Base-by-base conservation (phyloP, 129 eudicot genomes). In the Arctium minus region DNA sequence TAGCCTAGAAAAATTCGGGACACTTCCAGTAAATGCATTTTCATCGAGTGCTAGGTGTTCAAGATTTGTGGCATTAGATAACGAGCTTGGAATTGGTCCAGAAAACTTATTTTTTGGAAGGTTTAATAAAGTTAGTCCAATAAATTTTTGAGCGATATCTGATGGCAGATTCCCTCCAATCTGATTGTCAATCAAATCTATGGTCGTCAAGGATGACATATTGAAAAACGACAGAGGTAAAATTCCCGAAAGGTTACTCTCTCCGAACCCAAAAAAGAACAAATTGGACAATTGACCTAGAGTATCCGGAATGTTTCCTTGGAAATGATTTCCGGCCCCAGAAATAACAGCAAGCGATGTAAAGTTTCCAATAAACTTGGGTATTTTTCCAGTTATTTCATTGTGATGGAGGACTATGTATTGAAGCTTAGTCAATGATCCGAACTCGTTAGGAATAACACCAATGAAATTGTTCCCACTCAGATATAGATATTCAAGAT, bases 311-410 rank as follows among this genome's bases (percentile, higher is more conserved):
- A 82, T 68, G 36, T 50, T n/a, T 29, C 81, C 76, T 2, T 2
- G n/a, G 12, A 82, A 40, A 9, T 76, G 40, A 70, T 76, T 75
- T 9, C 35, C 56, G 1, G 6, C 8, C 22, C 56, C 80, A 74
- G 70, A 74, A 65, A 82, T 2, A 1, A 10, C 3, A 2, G 8
- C 3, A 9, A 77, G 82, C 9, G 78, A 46, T 4, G 86, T 7
- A 33, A 83, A 40, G 6, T 77, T 83, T 33, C 86, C 86, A 7
- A 83, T 42, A 53, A 2, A 70, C 27, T 67, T 33, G 27, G 84
- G 78, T 13, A 76, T 38, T 11, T 27, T 32, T 46, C 81, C 86
- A 8, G 76, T 67, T 27, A 76, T 67, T 13, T 82, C 53, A 46
- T 82, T 82, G 11, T 6, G 8, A 6, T 27, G 4, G 15, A 82